A percentile compares a stretch with the other conserved stretches of the same genome.
phyloP scores from a whole-genome alignment of 495 filamentous ascomycete genomes.

The Penicillium silybi region DNA sequence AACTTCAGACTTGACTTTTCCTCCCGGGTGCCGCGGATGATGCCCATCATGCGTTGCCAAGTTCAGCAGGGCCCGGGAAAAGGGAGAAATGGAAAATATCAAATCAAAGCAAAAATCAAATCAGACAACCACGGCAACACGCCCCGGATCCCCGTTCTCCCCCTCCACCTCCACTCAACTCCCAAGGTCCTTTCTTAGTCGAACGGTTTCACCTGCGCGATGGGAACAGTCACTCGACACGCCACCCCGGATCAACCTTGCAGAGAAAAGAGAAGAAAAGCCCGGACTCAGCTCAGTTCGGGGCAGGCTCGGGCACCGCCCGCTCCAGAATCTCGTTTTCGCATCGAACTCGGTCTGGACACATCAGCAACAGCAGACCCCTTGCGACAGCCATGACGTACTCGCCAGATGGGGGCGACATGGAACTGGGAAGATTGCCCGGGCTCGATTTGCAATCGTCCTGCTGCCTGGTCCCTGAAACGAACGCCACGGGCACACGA shows the following conservation, averaged over 20 bases:
- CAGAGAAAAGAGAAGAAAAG: neutral
- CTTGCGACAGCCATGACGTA: neutral
- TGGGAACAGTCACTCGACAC: neutral
- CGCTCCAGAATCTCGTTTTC: neutral
- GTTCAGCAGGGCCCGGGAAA: neutral
- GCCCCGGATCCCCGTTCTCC: neutral
- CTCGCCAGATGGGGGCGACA: neutral
- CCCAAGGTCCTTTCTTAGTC: neutral
- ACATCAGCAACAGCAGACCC: neutral
- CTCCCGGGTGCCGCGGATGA: conserved; percentile 2
- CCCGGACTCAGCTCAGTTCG: neutral
- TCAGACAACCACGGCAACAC: neutral
- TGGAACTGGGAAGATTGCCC: neutral
- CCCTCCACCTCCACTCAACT: neutral
- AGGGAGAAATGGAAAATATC: neutral
- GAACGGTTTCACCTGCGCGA: neutral
- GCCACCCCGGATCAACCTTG: neutral
- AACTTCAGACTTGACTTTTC: neutral
- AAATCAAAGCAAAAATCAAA: no score
- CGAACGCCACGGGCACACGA: conserved; percentile 7
- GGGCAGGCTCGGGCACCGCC: neutral
- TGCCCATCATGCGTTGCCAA: neutral
- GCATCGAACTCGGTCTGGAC: neutral
- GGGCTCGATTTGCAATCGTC: conserved; percentile 19
- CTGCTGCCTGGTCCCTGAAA: conserved; percentile 15